Conservation (phyloP, 2,329 filamentous ascomycete genomes). For the Ophiosphaerella narmari region DNA sequence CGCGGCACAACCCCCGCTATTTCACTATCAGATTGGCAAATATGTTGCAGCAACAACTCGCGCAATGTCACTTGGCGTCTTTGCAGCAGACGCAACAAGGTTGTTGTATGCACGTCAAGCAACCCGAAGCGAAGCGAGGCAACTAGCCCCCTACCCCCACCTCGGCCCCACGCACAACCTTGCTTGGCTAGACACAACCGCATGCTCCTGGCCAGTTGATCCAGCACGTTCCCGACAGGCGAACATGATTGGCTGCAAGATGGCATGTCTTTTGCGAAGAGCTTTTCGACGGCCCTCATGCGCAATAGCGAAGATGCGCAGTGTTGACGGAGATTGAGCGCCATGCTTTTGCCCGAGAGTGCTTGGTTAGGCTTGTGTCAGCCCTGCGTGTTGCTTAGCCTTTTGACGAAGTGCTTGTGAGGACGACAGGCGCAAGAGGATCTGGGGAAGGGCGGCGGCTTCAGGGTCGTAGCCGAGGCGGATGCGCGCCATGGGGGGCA, state of each 20-base stretch:
- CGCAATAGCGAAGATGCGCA: not conserved
- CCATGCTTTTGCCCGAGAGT: conserved; percentile 7
- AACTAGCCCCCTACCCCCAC: not conserved
- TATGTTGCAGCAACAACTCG: too few species aligned
- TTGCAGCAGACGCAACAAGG: too few species aligned
- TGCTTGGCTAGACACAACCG: conserved; percentile 4
- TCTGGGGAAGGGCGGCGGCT: conserved; percentile 8
- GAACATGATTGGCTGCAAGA: conserved; percentile 18
- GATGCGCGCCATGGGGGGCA: not conserved
- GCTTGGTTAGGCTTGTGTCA: conserved; percentile 24
- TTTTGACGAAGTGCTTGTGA: not conserved
- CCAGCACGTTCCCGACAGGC: conserved; percentile 9
- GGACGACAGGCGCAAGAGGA: not conserved
- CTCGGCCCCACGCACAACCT: conserved; percentile 4
- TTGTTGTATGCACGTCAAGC: too few species aligned
- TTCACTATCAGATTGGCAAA: too few species aligned
- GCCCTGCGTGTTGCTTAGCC: conserved; percentile 16
- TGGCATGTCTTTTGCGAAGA: conserved; percentile 8
- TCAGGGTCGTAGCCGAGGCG: not conserved
- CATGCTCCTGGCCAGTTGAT: conserved; percentile 13
- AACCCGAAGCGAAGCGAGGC: too few species aligned
- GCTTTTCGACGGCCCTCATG: conserved; percentile 3
- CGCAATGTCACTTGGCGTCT: too few species aligned
- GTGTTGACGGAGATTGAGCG: conserved; percentile 2
- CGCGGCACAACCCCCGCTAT: too few species aligned